phyloP scores from a whole-genome alignment of 2,329 filamentous ascomycete species.

The Aspergillus sojae region DNA sequence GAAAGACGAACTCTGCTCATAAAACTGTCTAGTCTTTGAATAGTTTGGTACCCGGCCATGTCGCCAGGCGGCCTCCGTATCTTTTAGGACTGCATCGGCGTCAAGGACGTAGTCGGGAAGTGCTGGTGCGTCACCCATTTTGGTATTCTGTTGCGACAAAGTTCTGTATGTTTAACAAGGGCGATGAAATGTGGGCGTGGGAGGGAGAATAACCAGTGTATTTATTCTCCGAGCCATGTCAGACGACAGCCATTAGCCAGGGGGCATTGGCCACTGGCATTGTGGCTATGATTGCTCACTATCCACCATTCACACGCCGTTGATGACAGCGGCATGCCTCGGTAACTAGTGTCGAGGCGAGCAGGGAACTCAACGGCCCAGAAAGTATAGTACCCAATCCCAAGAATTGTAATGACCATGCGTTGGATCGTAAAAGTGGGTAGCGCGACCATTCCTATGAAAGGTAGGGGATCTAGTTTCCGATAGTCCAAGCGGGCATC shows the following conservation, averaged over 20 bases:
- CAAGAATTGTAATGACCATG: neutral
- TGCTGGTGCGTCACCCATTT: constrained; percentile 12
- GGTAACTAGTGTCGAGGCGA: neutral
- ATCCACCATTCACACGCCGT: neutral
- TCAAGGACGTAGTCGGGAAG: constrained; percentile 62
- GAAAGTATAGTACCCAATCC: neutral
- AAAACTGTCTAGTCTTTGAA: constrained; percentile 63
- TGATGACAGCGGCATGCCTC: neutral
- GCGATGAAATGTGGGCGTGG: neutral
- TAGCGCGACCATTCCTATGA: neutral
- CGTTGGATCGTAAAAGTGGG: neutral
- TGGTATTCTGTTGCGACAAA: neutral
- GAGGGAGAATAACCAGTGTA: neutral
- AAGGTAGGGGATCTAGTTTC: neutral
- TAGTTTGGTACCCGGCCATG: constrained; percentile 66
- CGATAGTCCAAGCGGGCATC: neutral
- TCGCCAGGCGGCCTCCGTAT: constrained; percentile 59
- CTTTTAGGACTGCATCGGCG: constrained; percentile 60
- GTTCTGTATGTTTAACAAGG: neutral
- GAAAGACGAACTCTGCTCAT: constrained; percentile 54
- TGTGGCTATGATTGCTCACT: neutral
- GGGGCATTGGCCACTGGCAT: neutral
- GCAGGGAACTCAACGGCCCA: neutral
- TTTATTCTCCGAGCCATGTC: neutral
- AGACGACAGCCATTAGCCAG: neutral